Base-by-base conservation (phyloP, 2,329 filamentous ascomycete genomes). In the Aspergillus pseudoviridinutans region DNA sequence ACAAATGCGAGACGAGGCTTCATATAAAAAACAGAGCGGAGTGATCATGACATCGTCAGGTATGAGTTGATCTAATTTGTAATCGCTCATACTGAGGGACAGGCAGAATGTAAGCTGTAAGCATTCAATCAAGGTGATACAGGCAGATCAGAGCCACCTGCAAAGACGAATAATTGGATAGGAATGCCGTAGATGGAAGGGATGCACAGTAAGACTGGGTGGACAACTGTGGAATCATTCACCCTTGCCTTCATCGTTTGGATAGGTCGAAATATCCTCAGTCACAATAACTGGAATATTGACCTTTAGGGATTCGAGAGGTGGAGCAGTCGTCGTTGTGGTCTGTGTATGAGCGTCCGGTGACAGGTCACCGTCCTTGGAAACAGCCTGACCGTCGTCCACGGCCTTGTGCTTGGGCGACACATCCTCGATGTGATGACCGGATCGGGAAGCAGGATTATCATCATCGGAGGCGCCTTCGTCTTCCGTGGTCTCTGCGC, bases 401-500 rank as follows among this genome's bases (percentile, higher is more conserved):
- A 7, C 12, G 14, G 44, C 20, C 20, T 32, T 5, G 32, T 29
- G 49, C n/a, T n/a, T 38, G 3, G 22, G 50, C 1, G 54, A 53
- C 10, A 24, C 35, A 22, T 24, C 50, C 3, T 22, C 54, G 9
- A 32, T 24, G 47, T n/a, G 12, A 4, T 51, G 35, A 24, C 44
- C 49, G 5, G 14, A 12, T 27, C 44, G 42, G 14, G 42, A 29
- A 25, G 27, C 35, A 25, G 56, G 41, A 12, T 56, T 51, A 6
- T 58, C 57, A n/a, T 62, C 60, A 3, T 51, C 54, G 14, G 35
- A 22, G 27, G 63, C 57, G n/a, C 61, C 68, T 42, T 71, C 69
- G 41, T 49, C 58, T 47, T 65, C 67, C 0, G 63, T 68, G 53
- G 59, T 68, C 24, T 67, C 67, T 2, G 64, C 59, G 32, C 66